A percentile compares a stretch with the other conserved stretches of the same genome.
phyloP scores from a whole-genome alignment of 345 rosid species.

The Lepidium aucheri region DNA sequence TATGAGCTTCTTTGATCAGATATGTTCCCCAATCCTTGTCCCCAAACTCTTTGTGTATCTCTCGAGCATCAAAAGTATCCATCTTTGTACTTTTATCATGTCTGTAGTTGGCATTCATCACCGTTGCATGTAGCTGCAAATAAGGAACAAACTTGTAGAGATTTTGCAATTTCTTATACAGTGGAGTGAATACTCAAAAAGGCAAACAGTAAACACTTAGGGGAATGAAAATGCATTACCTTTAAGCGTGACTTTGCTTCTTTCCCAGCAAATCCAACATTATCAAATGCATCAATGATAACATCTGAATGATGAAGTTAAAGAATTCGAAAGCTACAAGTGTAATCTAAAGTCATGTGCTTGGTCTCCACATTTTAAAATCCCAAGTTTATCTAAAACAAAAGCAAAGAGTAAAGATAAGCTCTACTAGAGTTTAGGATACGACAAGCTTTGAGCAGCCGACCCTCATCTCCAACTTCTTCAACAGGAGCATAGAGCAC shows the following conservation, averaged over 20 bases:
- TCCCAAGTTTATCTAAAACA: neutral
- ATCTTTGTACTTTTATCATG: constrained; percentile 14
- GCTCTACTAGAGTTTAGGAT: constrained; percentile 34
- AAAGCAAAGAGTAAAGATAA: neutral
- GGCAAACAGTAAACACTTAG: neutral
- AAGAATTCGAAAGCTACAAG: constrained; percentile 21
- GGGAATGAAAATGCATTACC: constrained; percentile 32
- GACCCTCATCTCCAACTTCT: constrained; percentile 58
- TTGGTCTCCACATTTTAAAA: neutral
- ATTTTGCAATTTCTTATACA: neutral
- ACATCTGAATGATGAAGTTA: constrained; percentile 46
- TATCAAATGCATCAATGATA: constrained; percentile 59
- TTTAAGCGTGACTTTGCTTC: constrained; percentile 56
- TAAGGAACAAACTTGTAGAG: neutral
- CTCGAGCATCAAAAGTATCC: constrained; percentile 55
- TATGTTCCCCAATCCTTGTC: constrained; percentile 73
- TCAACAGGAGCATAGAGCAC: constrained; percentile 68
- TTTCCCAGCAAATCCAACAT: constrained; percentile 77
- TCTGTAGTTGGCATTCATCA: constrained; percentile 71
- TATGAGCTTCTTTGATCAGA: constrained; percentile 79
- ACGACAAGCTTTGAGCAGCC: constrained; percentile 70
- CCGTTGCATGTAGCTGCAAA: constrained; percentile 76
- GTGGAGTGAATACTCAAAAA: neutral
- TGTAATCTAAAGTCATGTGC: neutral
- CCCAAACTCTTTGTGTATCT: constrained; percentile 53